Base-by-base conservation (phyloP, 129 eudicot genomes). In the Rutidosis leptorrhynchoides region DNA sequence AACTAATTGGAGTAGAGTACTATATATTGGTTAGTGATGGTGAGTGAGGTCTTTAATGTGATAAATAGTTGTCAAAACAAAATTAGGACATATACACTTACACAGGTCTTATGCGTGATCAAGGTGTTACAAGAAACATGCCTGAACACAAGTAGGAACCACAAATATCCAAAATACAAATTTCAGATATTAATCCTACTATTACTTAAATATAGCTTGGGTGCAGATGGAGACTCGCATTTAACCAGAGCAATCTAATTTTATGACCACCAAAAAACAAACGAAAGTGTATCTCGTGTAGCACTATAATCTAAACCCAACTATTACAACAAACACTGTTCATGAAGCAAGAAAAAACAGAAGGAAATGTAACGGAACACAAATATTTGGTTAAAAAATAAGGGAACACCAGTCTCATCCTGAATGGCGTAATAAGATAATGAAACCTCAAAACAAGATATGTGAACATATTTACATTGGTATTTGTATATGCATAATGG, bases 391-490 rank as follows among this genome's bases (percentile, higher is more conserved):
- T 24, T 45, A 64, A 8, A 64, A 8, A 71, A 61, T 21, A 3
- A 29, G 52, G 21, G 43, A 43, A 26, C 65, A 19, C 14, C 3
- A 29, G 11, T 68, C 68, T 68, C 68, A 43, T 61, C 28, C 23
- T 29, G 70, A 62, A 63, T 23, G 62, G 52, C 77, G 26, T 26
- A 33, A 8, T 25, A 65, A 40, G 16, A 62, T 45, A n/a, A 11
- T 65, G 22, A 65, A 25, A 30, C 54, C 14, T 4, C 1, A 28
- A 21, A 28, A 58, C 11, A 43, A 57, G 26, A 65, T 8, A 45
- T 6, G 52, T 74, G 28, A 19, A 29, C 7, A 45, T 74, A 74
- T 74, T 67, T 58, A 59, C 79, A 74, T 48, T 58, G 37, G 15
- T 65, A 17, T 49, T 19, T 43, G 58, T 23, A 22, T 8, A 63